These are phyloP conservation scores for Leucosporidium creatinivorum DNA, from an alignment of 768 basidiomycete species.

Conservation along the genomic window DNA sequence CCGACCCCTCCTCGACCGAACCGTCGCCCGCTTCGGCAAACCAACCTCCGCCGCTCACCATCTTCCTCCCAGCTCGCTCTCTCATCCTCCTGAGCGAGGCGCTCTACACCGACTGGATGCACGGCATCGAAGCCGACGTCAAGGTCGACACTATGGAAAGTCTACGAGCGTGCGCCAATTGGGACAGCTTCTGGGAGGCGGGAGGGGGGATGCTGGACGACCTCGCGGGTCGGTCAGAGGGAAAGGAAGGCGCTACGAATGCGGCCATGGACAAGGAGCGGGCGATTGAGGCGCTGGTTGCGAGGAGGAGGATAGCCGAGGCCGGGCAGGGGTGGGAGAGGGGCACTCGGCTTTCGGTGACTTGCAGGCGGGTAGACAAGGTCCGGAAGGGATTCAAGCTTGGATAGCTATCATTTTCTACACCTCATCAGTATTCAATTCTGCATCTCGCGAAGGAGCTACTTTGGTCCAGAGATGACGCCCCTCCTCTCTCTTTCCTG, in stretches of 20 bases:
- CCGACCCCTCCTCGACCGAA: not conserved
- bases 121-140: conserved; percentile 32
- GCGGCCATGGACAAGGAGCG: not conserved
- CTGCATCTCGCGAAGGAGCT: no score
- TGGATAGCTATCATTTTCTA: not conserved
- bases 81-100: conserved; percentile 64
- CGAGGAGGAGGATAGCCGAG: conserved; percentile 50
- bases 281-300: conserved; percentile 39
- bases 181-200: conserved; percentile 35
- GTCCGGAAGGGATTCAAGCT: conserved; percentile 42
- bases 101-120: conserved; percentile 62
- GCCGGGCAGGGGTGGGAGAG: conserved; percentile 42
- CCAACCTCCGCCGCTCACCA: conserved; percentile 60
- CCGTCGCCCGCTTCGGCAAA: conserved; percentile 28
- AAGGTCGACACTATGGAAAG: conserved; percentile 32
- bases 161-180: conserved; percentile 33
- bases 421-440: no score
- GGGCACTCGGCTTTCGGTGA: conserved; percentile 66
- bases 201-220: not conserved
- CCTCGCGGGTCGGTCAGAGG: not conserved
- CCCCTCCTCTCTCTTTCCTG: no score
- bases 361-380: conserved; percentile 72
- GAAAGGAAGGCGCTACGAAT: not conserved
- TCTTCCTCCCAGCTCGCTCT: conserved; percentile 78
- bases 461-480: no score